Conservation (phyloP, 1,284 basidiomycete species). For the Prillingera fragicola region DNA sequence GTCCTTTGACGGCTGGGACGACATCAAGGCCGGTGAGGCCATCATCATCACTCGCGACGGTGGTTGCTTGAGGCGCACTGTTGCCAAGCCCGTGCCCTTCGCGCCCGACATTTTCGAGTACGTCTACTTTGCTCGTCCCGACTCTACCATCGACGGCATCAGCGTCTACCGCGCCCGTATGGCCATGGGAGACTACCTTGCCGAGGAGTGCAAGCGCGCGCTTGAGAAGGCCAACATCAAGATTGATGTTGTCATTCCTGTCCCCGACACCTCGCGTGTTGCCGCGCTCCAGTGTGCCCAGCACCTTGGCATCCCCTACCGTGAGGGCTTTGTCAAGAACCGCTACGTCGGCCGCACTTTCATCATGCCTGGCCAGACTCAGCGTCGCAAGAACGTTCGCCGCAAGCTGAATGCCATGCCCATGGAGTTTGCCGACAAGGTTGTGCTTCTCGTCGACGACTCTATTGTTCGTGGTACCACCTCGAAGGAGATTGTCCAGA, state of each 20-base stretch:
- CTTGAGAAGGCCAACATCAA: slow-evolving; percentile 63
- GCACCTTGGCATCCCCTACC: slow-evolving; percentile 81
- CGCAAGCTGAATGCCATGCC: slow-evolving; percentile 99
- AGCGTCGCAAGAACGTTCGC: slow-evolving; percentile 82
- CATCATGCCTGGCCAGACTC: slow-evolving; percentile 98
- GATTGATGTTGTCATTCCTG: slow-evolving; percentile 95
- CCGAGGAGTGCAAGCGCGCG: slow-evolving; percentile 74
- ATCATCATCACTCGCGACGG: slow-evolving; percentile 80
- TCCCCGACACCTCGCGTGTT: slow-evolving; percentile 94
- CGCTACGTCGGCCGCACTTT: slow-evolving; percentile 97
- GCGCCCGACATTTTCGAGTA: slow-evolving; percentile 99
- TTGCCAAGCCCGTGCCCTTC: slow-evolving; percentile 65
- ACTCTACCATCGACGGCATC: slow-evolving; percentile 95
- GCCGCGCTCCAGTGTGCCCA: slow-evolving; percentile 95
- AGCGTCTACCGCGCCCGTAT: slow-evolving; percentile 96
- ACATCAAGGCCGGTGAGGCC: slow-evolving; percentile 89
- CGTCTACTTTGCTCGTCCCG: slow-evolving; percentile 97
- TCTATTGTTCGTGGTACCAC: slow-evolving; percentile 99
- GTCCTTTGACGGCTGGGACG: slow-evolving; percentile 86
- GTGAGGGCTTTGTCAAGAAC: slow-evolving; percentile 99
- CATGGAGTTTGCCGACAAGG: slow-evolving; percentile 90
- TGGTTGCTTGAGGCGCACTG: slow-evolving; percentile 66
- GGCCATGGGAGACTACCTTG: slow-evolving; percentile 98
- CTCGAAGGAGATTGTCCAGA: slow-evolving; percentile 97
- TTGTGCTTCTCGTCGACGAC: slow-evolving; percentile 94